Evolutionary conservation across 1,139 yeast genomes (phyloP), one percentile per base, ranked within the genome.

Genomic region (Yueomyces sp.): DNA sequence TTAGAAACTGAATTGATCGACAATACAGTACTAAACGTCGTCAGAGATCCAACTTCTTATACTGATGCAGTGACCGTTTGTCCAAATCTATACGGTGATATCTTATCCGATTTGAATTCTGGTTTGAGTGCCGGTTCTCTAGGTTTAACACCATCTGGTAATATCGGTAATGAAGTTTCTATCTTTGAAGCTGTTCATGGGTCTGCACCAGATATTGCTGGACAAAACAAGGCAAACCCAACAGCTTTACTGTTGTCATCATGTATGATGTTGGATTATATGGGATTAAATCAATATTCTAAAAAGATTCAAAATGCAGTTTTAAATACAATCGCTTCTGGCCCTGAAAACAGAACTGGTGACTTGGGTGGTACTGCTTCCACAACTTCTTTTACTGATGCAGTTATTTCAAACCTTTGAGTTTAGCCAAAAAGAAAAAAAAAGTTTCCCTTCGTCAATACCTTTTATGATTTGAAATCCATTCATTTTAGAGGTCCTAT

Each of bases 151-250:
- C 97, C 98, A 55, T 86, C 96, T 49, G 98, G 96, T 67, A 91
- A 91, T 78, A 87, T 91, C 87, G 98, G 98, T 73, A 86, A 86
- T 75, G 81, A 83, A 66, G 95, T 89, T 52, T 85, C 96, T 48
- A 89, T 91, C 65, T 91, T 91, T 66, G 98, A 91, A 76, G 97
- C 98, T 54, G 98, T 91, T 62, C 97, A 91, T 68, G 97, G 98
- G 66, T 85, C 96, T 47, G 97, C 96, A 51, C 97, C 96, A 54
- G 97, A 89, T 67, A 89, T 89, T 62, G 96, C 96, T 51, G 96
- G 96, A 63, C 86, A 89, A 76, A 93, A 95, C 63, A 78, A 84
- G 66, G 98, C 98, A 53, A 91, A 91, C 78, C 98, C 98, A 70
- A 91, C 97, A 51, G 98, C 98, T 49, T 71, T 91, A 64, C 75